These are phyloP conservation scores for Apophysomyces trapeziformis DNA, from an alignment of 371 early-diverging fungal genomes.

Conservation along the genomic window DNA sequence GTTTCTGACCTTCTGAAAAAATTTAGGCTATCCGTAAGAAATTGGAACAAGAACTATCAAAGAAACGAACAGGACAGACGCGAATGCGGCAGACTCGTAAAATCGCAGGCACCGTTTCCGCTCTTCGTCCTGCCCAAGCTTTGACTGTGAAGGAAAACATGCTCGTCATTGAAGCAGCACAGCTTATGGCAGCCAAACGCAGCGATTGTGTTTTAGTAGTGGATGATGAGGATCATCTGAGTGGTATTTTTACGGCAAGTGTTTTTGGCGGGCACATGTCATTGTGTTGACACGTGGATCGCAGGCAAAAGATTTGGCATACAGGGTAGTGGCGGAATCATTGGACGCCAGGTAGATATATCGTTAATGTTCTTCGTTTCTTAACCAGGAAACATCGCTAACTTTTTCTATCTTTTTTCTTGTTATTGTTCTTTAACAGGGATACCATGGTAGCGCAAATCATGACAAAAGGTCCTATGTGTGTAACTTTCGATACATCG, in stretches of 20 bases:
- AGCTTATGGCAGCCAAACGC: conserved; percentile 94
- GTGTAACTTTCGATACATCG: conserved; percentile 78
- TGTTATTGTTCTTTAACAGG: conserved; percentile 20
- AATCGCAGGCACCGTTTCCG: conserved; percentile 83
- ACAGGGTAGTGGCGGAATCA: conserved; percentile 51
- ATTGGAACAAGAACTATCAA: conserved; percentile 70
- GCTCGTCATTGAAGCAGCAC: conserved; percentile 87
- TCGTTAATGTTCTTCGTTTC: too few species aligned
- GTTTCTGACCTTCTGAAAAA: neutral
- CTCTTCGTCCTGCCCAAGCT: conserved; percentile 82
- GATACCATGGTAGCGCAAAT: conserved; percentile 86
- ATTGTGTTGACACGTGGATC: conserved; percentile 9
- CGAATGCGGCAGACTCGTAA: conserved; percentile 42
- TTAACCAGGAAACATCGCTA: too few species aligned
- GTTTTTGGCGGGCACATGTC: conserved; percentile 8
- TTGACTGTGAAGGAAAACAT: conserved; percentile 86
- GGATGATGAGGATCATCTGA: conserved; percentile 83
- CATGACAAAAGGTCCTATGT: conserved; percentile 93
- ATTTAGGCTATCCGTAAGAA: conserved; percentile 71
- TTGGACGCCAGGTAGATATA: conserved; percentile 50
- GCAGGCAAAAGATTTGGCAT: conserved; percentile 56
- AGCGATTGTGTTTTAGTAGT: conserved; percentile 90
- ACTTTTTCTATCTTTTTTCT: neutral
- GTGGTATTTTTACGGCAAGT: conserved; percentile 89
- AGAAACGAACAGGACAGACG: conserved; percentile 51